phyloP scores from a whole-genome alignment of 768 basidiomycete species.

The Chiua virens region DNA sequence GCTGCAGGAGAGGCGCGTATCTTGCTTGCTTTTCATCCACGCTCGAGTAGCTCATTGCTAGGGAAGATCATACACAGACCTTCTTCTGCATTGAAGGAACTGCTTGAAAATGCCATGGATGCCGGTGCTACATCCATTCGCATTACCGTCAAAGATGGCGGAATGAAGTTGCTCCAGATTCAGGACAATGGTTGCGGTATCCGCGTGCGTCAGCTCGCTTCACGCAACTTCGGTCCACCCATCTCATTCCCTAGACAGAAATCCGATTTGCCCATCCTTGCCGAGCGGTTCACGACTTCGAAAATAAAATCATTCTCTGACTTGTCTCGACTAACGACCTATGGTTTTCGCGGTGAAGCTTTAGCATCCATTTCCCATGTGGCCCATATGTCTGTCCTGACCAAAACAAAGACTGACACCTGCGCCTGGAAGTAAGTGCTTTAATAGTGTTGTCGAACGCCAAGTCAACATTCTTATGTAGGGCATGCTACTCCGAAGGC shows the following conservation, averaged over 20 bases:
- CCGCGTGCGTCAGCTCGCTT: conserved; percentile 51
- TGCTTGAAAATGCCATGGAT: conserved; percentile 94
- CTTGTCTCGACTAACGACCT: conserved; percentile 78
- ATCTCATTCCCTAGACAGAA: conserved; percentile 48
- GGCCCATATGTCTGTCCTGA: conserved; percentile 83
- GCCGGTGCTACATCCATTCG: conserved; percentile 86
- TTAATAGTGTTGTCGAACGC: neutral
- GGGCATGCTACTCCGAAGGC: conserved; percentile 84
- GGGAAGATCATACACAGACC: conserved; percentile 83
- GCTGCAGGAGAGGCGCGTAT: conserved; percentile 68
- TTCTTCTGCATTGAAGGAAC: conserved; percentile 92
- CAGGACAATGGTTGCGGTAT: conserved; percentile 98
- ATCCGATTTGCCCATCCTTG: conserved; percentile 84
- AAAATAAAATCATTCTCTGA: conserved; percentile 89
- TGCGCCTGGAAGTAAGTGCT: conserved; percentile 90
- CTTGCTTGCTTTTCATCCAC: neutral
- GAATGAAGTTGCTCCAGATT: conserved; percentile 91
- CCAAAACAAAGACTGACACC: conserved; percentile 77
- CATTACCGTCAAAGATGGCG: conserved; percentile 91
- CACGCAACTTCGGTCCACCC: neutral
- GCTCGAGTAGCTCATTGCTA: conserved; percentile 16
- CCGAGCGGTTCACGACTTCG: conserved; percentile 94
- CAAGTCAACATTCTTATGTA: conserved; percentile 31
- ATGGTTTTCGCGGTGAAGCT: conserved; percentile 97
- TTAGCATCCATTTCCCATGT: conserved; percentile 95